These are phyloP conservation scores for Geoglossum cookeanum DNA, from an alignment of 2,329 filamentous ascomycete species.

Conservation along the genomic window DNA sequence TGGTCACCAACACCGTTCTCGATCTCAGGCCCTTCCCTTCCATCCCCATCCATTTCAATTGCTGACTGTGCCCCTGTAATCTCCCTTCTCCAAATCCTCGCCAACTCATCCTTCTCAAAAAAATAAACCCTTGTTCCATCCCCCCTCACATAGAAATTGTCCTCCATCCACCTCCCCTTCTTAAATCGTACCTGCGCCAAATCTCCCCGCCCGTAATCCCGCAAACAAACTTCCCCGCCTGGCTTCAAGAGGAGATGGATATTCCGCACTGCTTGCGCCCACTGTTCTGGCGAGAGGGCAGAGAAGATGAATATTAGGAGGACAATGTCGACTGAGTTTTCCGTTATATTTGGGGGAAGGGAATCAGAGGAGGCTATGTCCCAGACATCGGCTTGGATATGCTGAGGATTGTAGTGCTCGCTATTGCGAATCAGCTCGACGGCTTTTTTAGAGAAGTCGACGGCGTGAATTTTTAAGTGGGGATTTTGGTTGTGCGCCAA, in stretches of 20 bases:
- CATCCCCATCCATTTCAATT: neutral
- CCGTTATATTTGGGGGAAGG: conserved; percentile 56
- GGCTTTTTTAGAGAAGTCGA: conserved; percentile 89
- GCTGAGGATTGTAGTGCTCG: conserved; percentile 49
- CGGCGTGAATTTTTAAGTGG: conserved; percentile 69
- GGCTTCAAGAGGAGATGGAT: conserved; percentile 70
- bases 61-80: conserved; percentile 6
- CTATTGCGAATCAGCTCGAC: conserved; percentile 79
- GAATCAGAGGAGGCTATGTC: conserved; percentile 50
- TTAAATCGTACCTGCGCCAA: conserved; percentile 93
- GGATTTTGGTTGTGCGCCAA: conserved; percentile 68
- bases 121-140: conserved; percentile 97
- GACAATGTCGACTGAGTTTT: conserved; percentile 75
- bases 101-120: conserved; percentile 73
- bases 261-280: conserved; percentile 65
- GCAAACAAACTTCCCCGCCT: conserved; percentile 82
- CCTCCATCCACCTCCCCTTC: conserved; percentile 80
- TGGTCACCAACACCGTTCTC: conserved; percentile 2
- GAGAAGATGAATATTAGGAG: conserved; percentile 97
- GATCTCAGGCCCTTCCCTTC: conserved; percentile 8
- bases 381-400: conserved; percentile 86
- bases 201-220: conserved; percentile 91
- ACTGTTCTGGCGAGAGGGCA: conserved; percentile 68
- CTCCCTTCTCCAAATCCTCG: conserved; percentile 52
- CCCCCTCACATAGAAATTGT: conserved; percentile 93